Evolutionary conservation across 768 basidiomycete genomes (phyloP), one percentile per base, ranked within the genome.

Genomic region (Lactarius trivialis): DNA sequence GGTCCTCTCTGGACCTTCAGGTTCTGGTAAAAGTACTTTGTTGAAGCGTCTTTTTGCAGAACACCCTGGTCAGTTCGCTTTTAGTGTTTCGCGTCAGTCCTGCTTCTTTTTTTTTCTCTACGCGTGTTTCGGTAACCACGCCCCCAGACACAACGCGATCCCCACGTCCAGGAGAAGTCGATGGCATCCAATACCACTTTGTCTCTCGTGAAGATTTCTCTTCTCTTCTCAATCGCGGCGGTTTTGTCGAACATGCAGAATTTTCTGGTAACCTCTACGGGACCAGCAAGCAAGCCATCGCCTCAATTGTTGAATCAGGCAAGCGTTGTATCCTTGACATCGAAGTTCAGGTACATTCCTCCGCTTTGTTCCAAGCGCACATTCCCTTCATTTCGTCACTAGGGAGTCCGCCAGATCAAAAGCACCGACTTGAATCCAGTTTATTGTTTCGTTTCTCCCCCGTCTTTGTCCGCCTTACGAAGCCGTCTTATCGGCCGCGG

Each of bases 321-420:
- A 83, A 81, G 64, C 84, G 92, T 14, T 98, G 96, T 72, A 87
- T 98, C 61, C 81, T 98, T 41, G 96, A 98, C 72, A 98, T 98
- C 61, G 96, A 98, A 70, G 87, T 90, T 11, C 95, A 98, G 87
- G 93, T 91, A 71, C 45, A 4, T 60, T 78, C 52, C 21, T 34
- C 57, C 59, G n/a, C 41, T 45, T 61, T 41, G 39, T 45, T 33
- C 39, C 32, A 59, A 11, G 34, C 36, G 37, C 53, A 8, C 37
- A 1, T 37, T 56, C 60, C 52, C 34, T 56, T 61, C 61, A 58
- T 59, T 49, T 34, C 21, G 62, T 50, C 57, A 57, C 37, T 74
- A 95, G 92, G 96, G 96, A 55, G 91, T 98, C 63, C 88, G 85
- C 61, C 91, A 95, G 74, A 88, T 98, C 70, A 97, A 95, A 72